These are phyloP conservation scores for Peterozyma toletana DNA, from an alignment of 805 yeast species.

Conservation along the genomic window DNA sequence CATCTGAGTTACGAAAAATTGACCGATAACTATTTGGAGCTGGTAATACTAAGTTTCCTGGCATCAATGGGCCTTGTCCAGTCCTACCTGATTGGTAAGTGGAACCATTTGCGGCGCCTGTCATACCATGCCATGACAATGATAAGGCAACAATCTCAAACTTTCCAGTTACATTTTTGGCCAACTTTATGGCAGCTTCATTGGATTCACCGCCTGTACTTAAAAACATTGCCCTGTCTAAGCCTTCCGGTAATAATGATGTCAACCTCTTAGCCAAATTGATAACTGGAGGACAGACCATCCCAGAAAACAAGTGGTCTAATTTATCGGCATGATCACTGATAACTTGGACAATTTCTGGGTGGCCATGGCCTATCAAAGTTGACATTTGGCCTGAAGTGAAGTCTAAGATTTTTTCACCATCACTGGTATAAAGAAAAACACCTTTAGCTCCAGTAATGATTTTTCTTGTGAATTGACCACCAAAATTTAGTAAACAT, in stretches of 20 bases:
- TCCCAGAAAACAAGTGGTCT: conserved; percentile 19
- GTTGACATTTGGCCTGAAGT: too few relatives aligned
- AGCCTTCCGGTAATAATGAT: conserved; percentile 14
- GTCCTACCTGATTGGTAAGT: conserved; percentile 20
- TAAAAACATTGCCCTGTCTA: conserved; percentile 17
- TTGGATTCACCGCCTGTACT: conserved; percentile 26
- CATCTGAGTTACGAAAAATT: conserved; percentile 18
- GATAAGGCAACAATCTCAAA: conserved; percentile 20
- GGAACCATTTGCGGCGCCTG: conserved; percentile 18
- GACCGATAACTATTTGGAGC: conserved; percentile 20
- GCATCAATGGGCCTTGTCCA: conserved; percentile 20
- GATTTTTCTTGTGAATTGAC: too few relatives aligned
- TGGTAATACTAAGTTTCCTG: conserved; percentile 19
- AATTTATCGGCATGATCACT: conserved; percentile 14
- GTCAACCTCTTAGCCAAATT: conserved; percentile 21
- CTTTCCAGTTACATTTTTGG: conserved; percentile 18
- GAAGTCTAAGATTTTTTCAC: too few relatives aligned
- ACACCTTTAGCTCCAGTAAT: too few relatives aligned
- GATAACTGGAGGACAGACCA: conserved; percentile 20
- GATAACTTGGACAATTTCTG: conserved; percentile 18
- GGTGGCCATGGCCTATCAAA: conserved; percentile 21
- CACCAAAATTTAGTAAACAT: too few relatives aligned
- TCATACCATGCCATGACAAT: conserved; percentile 23
- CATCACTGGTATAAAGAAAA: too few relatives aligned
- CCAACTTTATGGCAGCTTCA: conserved; percentile 25